Conservation (phyloP, 345 rosid species). For the Firmiana major region DNA sequence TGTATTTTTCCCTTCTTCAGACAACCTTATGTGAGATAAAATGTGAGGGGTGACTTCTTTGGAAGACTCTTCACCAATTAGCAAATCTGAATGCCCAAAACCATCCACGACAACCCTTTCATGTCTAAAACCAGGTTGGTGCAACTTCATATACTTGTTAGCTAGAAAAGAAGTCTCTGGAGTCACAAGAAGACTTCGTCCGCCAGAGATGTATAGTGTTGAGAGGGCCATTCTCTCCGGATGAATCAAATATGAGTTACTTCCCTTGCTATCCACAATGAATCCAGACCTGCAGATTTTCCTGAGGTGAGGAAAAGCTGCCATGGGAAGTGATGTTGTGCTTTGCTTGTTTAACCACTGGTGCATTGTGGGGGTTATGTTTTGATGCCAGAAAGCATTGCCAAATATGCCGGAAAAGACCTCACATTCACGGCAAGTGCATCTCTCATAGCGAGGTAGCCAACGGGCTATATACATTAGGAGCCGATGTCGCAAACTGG, state of each 20-base stretch:
- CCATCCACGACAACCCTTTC: conserved; percentile 42
- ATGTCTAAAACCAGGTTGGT: conserved; percentile 40
- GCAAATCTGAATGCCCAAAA: conserved; percentile 40
- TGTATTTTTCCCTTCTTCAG: conserved; percentile 26
- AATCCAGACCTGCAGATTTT: conserved; percentile 40
- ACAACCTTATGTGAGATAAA: conserved; percentile 30
- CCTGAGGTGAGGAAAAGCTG: conserved; percentile 40
- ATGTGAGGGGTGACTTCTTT: conserved; percentile 38
- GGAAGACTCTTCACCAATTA: conserved; percentile 37
- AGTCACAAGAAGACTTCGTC: conserved; percentile 32
- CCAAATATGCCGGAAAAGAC: conserved; percentile 44
- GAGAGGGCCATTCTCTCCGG: conserved; percentile 38
- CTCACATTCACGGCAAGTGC: conserved; percentile 35
- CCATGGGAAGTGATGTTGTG: conserved; percentile 36
- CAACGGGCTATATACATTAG: conserved; percentile 28
- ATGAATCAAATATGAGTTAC: conserved; percentile 34
- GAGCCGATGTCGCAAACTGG: conserved; percentile 23
- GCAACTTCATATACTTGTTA: conserved; percentile 44
- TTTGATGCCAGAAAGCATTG: conserved; percentile 42
- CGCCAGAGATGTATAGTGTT: conserved; percentile 38
- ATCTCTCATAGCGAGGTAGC: conserved; percentile 38
- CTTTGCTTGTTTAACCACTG: conserved; percentile 32
- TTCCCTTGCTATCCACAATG: conserved; percentile 34
- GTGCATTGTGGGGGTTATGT: conserved; percentile 33
- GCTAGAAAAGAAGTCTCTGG: conserved; percentile 45